phyloP scores from a whole-genome alignment of 2,329 filamentous ascomycete genomes.

The Cordyceps militaris region DNA sequence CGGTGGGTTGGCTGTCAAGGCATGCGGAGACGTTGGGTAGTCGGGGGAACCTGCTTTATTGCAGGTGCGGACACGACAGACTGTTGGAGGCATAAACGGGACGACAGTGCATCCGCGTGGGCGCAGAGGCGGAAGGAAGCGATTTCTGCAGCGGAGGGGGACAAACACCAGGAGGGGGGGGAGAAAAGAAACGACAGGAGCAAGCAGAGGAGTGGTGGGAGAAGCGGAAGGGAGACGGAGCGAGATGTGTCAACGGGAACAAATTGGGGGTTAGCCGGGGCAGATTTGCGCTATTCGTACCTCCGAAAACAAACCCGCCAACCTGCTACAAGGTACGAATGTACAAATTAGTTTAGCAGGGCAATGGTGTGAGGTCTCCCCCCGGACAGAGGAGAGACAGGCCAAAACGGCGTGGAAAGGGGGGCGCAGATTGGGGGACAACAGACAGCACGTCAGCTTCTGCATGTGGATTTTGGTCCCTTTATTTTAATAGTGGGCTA shows the following conservation, averaged over 20 bases:
- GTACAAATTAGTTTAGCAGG: no score
- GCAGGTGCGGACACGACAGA: background rate
- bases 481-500: no score
- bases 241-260: background rate
- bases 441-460: no score
- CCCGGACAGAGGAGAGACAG: background rate
- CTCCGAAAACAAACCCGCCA: no score
- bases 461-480: no score
- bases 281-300: no score
- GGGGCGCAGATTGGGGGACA: background rate
- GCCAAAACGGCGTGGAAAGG: background rate
- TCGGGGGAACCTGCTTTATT: constrained; percentile 7
- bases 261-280: background rate
- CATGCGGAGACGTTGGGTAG: constrained; percentile 10
- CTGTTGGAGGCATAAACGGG: background rate
- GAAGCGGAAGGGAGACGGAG: background rate
- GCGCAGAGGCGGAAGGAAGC: background rate
- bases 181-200: background rate
- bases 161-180: background rate
- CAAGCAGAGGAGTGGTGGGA: background rate
- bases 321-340: no score
- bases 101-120: background rate
- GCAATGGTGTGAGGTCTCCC: no score
- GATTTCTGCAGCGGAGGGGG: background rate
- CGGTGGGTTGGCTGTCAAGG: background rate